Evolutionary conservation across 192 early-diverging fungal species (phyloP).

Genomic region (Coemansia sp.): DNA sequence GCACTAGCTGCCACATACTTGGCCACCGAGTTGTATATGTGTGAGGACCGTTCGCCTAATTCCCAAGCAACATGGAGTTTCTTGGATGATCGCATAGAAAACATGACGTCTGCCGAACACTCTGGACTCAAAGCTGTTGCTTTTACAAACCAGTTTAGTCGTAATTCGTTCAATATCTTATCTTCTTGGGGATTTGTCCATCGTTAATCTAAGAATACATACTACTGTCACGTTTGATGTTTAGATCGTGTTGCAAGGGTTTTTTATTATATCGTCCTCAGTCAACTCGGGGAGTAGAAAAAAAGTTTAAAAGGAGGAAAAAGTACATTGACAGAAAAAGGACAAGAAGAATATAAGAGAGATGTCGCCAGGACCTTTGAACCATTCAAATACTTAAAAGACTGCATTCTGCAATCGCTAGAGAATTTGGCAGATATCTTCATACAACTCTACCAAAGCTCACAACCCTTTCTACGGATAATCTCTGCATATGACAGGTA

Average conservation of each 20-base stretch:
- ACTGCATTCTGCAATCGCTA: no score
- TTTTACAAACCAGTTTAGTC: slow-evolving; percentile 39
- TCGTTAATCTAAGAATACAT: slow-evolving; percentile 5
- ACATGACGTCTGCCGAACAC: slow-evolving; percentile 63
- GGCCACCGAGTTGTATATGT: slow-evolving; percentile 90
- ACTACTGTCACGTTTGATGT: no score
- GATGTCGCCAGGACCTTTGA: no score
- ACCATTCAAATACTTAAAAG: no score
- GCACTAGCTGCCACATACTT: slow-evolving; percentile 81
- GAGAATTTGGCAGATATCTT: no score
- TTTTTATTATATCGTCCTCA: background rate
- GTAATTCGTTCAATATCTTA: slow-evolving; percentile 51
- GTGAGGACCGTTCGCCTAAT: slow-evolving; percentile 77
- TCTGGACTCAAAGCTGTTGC: slow-evolving; percentile 9
- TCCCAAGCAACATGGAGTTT: slow-evolving; percentile 74
- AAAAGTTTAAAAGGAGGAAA: slow-evolving; percentile 10
- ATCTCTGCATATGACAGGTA: no score
- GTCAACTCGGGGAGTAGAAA: background rate
- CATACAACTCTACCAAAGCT: no score
- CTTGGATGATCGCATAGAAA: slow-evolving; percentile 74
- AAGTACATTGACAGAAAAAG: background rate
- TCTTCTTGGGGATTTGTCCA: slow-evolving; percentile 33
- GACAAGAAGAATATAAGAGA: slow-evolving; percentile 5
- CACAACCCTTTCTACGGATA: no score
- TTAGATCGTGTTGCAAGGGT: no score